Evolutionary conservation across 805 yeast species (phyloP).

Genomic region (Saccharomycopsis synnaedendra): DNA sequence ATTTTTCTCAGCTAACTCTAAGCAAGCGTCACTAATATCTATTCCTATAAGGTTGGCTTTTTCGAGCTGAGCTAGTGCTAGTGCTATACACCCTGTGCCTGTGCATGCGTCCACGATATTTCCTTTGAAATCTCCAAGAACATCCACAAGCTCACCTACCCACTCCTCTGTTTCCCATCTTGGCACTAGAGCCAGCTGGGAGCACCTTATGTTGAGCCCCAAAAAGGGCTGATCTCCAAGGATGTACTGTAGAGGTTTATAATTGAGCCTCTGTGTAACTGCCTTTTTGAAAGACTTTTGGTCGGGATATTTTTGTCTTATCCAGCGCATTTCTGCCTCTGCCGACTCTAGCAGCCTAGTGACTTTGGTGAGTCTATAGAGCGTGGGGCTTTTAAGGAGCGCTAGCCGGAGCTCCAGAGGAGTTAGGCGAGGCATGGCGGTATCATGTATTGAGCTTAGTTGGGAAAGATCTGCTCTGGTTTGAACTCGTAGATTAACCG

Average conservation of each 20-base stretch:
- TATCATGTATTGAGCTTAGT: neutral
- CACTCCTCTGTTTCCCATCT: constrained; percentile 96
- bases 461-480: too few species aligned
- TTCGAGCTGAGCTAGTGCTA: constrained; percentile 29
- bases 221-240: constrained; percentile 87
- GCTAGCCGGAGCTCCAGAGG: constrained; percentile 1
- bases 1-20: constrained; percentile 39
- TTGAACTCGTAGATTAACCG: too few species aligned
- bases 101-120: constrained; percentile 63
- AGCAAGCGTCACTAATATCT: constrained; percentile 47
- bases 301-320: constrained; percentile 41
- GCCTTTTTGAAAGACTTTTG: constrained; percentile 27
- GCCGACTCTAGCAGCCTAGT: constrained; percentile 27
- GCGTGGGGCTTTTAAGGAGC: neutral
- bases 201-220: constrained; percentile 44
- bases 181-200: constrained; percentile 68
- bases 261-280: constrained; percentile 35
- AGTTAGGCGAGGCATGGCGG: constrained; percentile 13
- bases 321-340: constrained; percentile 52
- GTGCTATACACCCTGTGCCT: constrained; percentile 81
- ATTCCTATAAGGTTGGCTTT: constrained; percentile 27
- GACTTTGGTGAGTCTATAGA: constrained; percentile 15
- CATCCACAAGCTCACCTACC: constrained; percentile 35
- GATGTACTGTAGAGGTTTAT: constrained; percentile 75
- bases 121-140: neutral